These are phyloP conservation scores for Cryptococcus sp. DNA, from an alignment of 1,284 basidiomycete species.

Conservation along the genomic window DNA sequence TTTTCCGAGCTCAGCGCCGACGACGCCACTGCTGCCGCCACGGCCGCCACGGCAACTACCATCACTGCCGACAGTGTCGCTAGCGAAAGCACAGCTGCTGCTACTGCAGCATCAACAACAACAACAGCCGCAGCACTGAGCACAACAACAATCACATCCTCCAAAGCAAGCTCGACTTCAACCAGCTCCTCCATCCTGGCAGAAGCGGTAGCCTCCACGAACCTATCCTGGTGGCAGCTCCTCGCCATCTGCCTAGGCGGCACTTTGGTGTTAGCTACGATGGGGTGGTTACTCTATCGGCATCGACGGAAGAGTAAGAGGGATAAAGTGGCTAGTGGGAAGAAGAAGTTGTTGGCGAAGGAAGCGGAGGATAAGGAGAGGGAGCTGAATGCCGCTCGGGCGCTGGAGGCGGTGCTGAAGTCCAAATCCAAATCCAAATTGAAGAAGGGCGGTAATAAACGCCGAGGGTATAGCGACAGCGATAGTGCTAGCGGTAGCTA, in stretches of 20 bases:
- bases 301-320: conserved; percentile 17
- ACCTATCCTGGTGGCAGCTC: conserved; percentile 43
- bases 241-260: conserved; percentile 31
- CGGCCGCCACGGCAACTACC: neutral
- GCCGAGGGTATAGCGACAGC: conserved; percentile 14
- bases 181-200: conserved; percentile 13
- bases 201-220: conserved; percentile 23
- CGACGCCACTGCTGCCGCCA: neutral
- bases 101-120: neutral
- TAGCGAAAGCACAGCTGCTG: neutral
- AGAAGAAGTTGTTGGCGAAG: conserved; percentile 8
- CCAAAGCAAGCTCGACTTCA: neutral
- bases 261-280: conserved; percentile 18
- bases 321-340: neutral
- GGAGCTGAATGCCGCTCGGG: conserved; percentile 12
- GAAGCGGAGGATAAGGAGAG: conserved; percentile 23
- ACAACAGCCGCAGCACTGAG: neutral
- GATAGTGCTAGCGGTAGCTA: conserved; percentile 25
- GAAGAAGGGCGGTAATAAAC: conserved; percentile 12
- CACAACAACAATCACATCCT: neutral
- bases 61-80: neutral
- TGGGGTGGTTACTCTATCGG: conserved; percentile 26
- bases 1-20: neutral
- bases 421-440: conserved; percentile 1
- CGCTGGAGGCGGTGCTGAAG: conserved; percentile 6